A percentile compares a stretch with the other conserved stretches of the same genome.
Conservation (phyloP, 2,329 filamentous ascomycete genomes). For the Nemania diffusa region DNA sequence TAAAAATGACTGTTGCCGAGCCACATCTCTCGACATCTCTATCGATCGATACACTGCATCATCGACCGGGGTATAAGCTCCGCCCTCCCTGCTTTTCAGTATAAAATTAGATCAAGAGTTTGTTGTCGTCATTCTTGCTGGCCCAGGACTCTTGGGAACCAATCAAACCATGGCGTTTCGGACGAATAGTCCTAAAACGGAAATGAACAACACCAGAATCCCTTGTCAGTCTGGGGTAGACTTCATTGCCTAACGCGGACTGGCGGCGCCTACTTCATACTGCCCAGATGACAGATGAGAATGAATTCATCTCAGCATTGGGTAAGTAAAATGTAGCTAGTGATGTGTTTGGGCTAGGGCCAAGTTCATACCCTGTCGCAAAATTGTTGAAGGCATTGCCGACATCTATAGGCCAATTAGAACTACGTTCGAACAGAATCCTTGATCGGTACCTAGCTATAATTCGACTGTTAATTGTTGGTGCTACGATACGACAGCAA, state of each 20-base stretch:
- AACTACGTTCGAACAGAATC: not conserved
- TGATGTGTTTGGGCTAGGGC: conserved; percentile 30
- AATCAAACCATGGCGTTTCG: conserved; percentile 23
- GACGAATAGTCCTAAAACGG: conserved; percentile 21
- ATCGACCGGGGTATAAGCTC: conserved; percentile 20
- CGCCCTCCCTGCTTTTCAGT: not conserved
- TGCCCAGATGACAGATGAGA: no score
- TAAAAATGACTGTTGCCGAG: not conserved
- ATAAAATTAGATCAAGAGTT: not conserved
- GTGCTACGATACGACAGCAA: conserved; percentile 3
- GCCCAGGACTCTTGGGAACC: conserved; percentile 8
- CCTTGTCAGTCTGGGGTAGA: conserved; percentile 21
- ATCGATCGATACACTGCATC: conserved; percentile 19
- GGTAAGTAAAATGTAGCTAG: not conserved
- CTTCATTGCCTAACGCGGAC: not conserved
- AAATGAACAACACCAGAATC: conserved; percentile 25
- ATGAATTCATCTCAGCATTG: conserved; percentile 5
- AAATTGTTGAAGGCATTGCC: not conserved
- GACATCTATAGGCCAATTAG: not conserved
- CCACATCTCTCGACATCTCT: not conserved
- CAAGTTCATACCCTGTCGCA: conserved; percentile 12
- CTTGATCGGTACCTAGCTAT: not conserved
- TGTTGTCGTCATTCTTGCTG: conserved; percentile 32
- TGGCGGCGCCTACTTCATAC: not conserved
- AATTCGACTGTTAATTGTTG: conserved; percentile 5